Percentiles rank a stretch among this genome's conserved stretches.
These are phyloP conservation scores for Ramaria rubella DNA, from an alignment of 768 basidiomycete genomes.

Conservation along the genomic window DNA sequence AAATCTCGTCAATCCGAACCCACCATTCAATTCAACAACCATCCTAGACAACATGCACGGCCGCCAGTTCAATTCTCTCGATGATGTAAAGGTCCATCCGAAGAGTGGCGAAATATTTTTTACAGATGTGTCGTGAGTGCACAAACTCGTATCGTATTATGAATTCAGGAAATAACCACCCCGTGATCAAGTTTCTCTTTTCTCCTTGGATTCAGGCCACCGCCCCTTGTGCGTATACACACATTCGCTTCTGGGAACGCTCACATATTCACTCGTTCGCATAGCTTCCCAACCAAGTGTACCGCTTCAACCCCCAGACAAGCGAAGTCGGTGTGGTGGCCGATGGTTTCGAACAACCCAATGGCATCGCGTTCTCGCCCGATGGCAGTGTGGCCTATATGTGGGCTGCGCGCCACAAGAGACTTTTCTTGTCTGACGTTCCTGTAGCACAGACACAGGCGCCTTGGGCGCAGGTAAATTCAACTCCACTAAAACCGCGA, in stretches of 20 bases:
- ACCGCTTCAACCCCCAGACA: constrained; percentile 63
- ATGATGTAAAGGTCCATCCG: constrained; percentile 72
- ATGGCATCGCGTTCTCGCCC: constrained; percentile 67
- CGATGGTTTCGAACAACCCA: constrained; percentile 65
- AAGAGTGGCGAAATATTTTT: constrained; percentile 62
- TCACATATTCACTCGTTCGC: background rate
- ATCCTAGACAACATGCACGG: constrained; percentile 76
- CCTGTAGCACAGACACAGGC: constrained; percentile 7
- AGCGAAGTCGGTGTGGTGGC: constrained; percentile 65
- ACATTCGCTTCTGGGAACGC: background rate
- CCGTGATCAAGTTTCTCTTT: constrained; percentile 47
- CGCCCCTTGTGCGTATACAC: constrained; percentile 34
- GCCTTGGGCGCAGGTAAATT: constrained; percentile 24
- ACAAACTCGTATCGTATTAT: too few species aligned
- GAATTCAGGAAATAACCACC: background rate
- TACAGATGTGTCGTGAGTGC: constrained; percentile 58
- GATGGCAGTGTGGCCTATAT: constrained; percentile 63
- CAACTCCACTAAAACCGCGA: constrained; percentile 56
- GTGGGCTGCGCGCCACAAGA: constrained; percentile 26
- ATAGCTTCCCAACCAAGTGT: constrained; percentile 44
- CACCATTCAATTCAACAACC: constrained; percentile 61
- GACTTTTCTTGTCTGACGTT: background rate
- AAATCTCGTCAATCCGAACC: constrained; percentile 54
- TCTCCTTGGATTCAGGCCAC: constrained; percentile 57
- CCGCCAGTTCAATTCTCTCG: constrained; percentile 77